A percentile compares a stretch with the other conserved stretches of the same genome.
Evolutionary conservation across 2,329 filamentous ascomycete species (phyloP).

Genomic region (Clonostachys byssicola): DNA sequence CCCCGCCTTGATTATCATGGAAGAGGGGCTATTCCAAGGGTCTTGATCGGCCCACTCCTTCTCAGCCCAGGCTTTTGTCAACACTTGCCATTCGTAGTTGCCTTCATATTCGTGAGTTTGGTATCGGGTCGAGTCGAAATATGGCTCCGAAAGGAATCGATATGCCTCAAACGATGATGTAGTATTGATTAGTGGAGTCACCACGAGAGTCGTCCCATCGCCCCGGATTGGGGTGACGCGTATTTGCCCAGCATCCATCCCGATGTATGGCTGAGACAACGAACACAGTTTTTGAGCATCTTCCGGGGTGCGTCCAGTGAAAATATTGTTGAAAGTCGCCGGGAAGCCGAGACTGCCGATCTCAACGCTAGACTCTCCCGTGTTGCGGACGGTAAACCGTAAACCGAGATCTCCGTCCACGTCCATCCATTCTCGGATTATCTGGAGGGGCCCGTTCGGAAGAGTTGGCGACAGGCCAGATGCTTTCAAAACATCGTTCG

Average conservation of each 20-base stretch:
- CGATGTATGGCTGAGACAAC: constrained; percentile 56
- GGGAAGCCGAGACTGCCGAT: constrained; percentile 55
- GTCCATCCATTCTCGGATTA: constrained; percentile 48
- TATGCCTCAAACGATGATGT: constrained; percentile 51
- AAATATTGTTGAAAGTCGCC: constrained; percentile 59
- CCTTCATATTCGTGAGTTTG: constrained; percentile 54
- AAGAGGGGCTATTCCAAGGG: constrained; percentile 53
- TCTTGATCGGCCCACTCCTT: constrained; percentile 44
- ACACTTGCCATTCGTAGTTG: constrained; percentile 55
- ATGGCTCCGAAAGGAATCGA: constrained; percentile 42
- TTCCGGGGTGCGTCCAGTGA: constrained; percentile 40
- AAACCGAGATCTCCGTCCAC: constrained; percentile 43
- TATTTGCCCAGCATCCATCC: constrained; percentile 52
- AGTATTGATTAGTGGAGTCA: constrained; percentile 41
- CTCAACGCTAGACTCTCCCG: constrained; percentile 32
- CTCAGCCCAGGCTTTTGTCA: constrained; percentile 49
- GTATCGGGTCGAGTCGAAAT: constrained; percentile 33
- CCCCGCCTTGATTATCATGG: constrained; percentile 35
- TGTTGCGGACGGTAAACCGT: constrained; percentile 45
- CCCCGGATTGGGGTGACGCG: constrained; percentile 47
- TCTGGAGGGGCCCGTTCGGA: constrained; percentile 28
- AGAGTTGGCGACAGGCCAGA: constrained; percentile 37
- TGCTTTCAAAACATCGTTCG: constrained; percentile 20
- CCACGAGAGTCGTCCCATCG: constrained; percentile 45
- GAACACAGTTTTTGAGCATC: constrained; percentile 47